Evolutionary conservation across 495 filamentous ascomycete species (phyloP).

Genomic region (Lentithecium fluviatile): DNA sequence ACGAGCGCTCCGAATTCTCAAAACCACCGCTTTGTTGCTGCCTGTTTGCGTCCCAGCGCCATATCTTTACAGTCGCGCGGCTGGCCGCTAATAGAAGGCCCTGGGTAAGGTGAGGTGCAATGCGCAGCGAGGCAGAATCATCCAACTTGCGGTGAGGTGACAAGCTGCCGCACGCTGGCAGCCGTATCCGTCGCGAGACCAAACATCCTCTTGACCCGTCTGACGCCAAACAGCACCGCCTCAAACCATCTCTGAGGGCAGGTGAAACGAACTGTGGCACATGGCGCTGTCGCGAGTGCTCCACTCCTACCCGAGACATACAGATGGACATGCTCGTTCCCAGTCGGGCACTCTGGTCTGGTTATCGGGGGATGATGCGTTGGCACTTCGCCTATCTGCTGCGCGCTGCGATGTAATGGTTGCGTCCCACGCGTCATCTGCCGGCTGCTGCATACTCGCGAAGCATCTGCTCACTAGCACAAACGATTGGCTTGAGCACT

Average conservation of each 20-base stretch:
- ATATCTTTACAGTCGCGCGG: neutral
- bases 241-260: constrained; percentile 3
- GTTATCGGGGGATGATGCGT: no score
- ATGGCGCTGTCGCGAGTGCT: no score
- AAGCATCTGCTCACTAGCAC: neutral
- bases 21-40: no score
- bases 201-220: neutral
- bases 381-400: constrained; percentile 5
- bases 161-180: no score
- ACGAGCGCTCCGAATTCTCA: no score
- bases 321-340: neutral
- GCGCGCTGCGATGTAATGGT: no score
- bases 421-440: no score
- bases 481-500: constrained; percentile 30
- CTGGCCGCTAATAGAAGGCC: neutral
- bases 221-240: constrained; percentile 13
- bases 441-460: no score
- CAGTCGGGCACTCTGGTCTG: no score
- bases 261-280: constrained; percentile 8
- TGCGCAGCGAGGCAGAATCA: constrained; percentile 26
- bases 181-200: no score
- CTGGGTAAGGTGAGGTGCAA: neutral
- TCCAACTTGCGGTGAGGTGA: constrained; percentile 19
- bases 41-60: neutral
- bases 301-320: neutral